Conservation (phyloP, 164 flowering plant species). For the Macadamia tetraphylla region DNA sequence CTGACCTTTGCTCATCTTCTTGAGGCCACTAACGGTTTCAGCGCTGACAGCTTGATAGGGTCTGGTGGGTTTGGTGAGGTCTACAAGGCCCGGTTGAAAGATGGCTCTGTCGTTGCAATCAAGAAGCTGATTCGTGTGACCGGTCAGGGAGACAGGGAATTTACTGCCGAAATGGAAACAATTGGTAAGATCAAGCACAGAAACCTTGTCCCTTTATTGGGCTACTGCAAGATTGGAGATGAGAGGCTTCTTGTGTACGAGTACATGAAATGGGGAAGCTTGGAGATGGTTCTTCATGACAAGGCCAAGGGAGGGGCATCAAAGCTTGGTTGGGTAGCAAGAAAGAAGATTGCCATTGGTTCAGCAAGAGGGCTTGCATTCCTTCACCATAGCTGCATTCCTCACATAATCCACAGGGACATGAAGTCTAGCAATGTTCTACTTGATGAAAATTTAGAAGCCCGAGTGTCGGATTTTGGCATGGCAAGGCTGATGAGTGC, state of each 20-base stretch:
- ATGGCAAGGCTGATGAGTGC: slow-evolving; percentile 89
- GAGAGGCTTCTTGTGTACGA: slow-evolving; percentile 80
- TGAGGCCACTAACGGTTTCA: slow-evolving; percentile 88
- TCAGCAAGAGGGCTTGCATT: slow-evolving; percentile 90
- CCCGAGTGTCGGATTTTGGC: slow-evolving; percentile 91
- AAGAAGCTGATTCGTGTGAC: slow-evolving; percentile 74
- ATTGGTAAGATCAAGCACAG: slow-evolving; percentile 81
- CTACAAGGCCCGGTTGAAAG: slow-evolving; percentile 72
- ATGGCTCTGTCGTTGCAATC: slow-evolving; percentile 77
- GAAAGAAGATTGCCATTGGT: slow-evolving; percentile 82
- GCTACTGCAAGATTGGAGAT: slow-evolving; percentile 77
- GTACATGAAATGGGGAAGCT: slow-evolving; percentile 86
- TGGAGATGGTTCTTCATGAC: slow-evolving; percentile 79
- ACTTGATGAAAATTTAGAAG: slow-evolving; percentile 69
- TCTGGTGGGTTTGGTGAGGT: slow-evolving; percentile 93
- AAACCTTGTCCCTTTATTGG: slow-evolving; percentile 68
- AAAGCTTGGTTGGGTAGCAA: slow-evolving; percentile 58
- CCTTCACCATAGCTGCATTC: slow-evolving; percentile 93
- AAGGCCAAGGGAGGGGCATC: slow-evolving; percentile 29
- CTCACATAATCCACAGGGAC: slow-evolving; percentile 86
- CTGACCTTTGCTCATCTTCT: slow-evolving; percentile 81
- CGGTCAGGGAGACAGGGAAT: slow-evolving; percentile 83
- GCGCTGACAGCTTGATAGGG: slow-evolving; percentile 69
- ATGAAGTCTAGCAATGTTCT: slow-evolving; percentile 86
- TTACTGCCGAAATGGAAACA: slow-evolving; percentile 88